Evolutionary conservation across 768 basidiomycete genomes (phyloP).

Genomic region (Agrocybe pediades): DNA sequence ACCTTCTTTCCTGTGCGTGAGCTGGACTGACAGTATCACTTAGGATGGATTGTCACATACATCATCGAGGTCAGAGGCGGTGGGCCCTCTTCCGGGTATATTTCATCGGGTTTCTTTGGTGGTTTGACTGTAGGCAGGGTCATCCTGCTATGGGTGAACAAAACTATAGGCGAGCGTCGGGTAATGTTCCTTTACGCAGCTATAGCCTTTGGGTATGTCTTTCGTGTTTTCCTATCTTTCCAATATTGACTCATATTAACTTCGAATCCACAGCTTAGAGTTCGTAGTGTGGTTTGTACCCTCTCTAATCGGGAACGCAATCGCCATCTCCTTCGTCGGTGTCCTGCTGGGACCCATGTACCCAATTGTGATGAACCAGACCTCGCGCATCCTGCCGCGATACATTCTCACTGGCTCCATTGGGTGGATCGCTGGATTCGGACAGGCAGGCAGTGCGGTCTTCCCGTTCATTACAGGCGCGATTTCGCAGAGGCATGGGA

Average conservation of each 20-base stretch:
- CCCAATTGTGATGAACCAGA: conserved; percentile 72
- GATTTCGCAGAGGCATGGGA: conserved; percentile 63
- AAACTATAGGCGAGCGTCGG: conserved; percentile 55
- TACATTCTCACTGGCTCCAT: conserved; percentile 68
- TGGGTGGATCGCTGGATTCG: conserved; percentile 70
- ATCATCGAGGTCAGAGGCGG: conserved; percentile 37
- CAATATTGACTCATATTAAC: not conserved
- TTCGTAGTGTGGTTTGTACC: conserved; percentile 71
- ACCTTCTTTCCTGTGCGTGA: conserved; percentile 10
- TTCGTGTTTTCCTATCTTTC: not conserved
- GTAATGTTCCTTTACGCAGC: conserved; percentile 53
- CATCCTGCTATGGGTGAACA: conserved; percentile 55
- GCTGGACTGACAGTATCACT: not conserved
- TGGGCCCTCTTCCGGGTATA: conserved; percentile 46
- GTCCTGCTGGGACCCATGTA: conserved; percentile 77
- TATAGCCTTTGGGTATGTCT: conserved; percentile 48
- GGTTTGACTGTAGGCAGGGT: conserved; percentile 62
- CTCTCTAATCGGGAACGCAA: conserved; percentile 62
- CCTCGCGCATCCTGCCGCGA: conserved; percentile 66
- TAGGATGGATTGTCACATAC: conserved; percentile 76
- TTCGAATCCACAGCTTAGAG: conserved; percentile 47
- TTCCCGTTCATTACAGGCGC: conserved; percentile 76
- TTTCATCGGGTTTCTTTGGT: conserved; percentile 54
- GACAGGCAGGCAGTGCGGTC: conserved; percentile 71
- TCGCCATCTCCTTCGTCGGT: conserved; percentile 67